Base-by-base conservation (phyloP, 2,329 filamentous ascomycete genomes). In the Cadophora sp. region DNA sequence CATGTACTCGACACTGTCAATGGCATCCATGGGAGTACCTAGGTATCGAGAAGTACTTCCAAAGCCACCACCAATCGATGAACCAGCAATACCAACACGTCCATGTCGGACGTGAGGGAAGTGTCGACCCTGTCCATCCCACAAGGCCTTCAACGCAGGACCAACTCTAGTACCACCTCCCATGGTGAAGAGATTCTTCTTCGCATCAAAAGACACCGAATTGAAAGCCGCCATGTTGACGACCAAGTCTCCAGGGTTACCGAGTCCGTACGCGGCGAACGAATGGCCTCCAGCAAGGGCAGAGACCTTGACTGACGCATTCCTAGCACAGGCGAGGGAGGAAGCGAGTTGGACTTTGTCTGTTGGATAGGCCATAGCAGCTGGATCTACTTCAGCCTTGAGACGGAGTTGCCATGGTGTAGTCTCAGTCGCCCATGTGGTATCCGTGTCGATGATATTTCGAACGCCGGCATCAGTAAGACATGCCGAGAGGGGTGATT, bases 21-120 rank as follows among this genome's bases (percentile, higher is more conserved):
- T 39, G 36, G 48, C 41, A 45, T 70, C 68, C 68, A 70, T 70
- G 20, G 68, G 63, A 0, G 68, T 70, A 2, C 68, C 66, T 3
- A 66, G 48, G 14, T 62, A 66, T 27, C 68, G 47, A 13, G 65
- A 67, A 14, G 66, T 68, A 5, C 55, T 50, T 53, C 66, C 66
- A 18, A 64, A 70, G 7, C 68, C 68, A 59, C 68, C 66, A 13
- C 68, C 68, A 56, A 70, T 70, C 1, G 50, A 64, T 2, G 63
- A 66, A 3, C 68, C 68, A 4, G 53, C 63, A 7, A 70, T 56
- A 9, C 68, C 68, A 4, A 63, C 59, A 18, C 63, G 63, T 20
- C 56, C 66, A 50, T 62, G 59, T 43, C 68, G 48, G 16, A 70
- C 66, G 24, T 68, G 66, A 14, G 68, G 68, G 45, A 70, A 70